Evolutionary conservation across 805 yeast genomes (phyloP).

Genomic region (Saturnispora quitensis): DNA sequence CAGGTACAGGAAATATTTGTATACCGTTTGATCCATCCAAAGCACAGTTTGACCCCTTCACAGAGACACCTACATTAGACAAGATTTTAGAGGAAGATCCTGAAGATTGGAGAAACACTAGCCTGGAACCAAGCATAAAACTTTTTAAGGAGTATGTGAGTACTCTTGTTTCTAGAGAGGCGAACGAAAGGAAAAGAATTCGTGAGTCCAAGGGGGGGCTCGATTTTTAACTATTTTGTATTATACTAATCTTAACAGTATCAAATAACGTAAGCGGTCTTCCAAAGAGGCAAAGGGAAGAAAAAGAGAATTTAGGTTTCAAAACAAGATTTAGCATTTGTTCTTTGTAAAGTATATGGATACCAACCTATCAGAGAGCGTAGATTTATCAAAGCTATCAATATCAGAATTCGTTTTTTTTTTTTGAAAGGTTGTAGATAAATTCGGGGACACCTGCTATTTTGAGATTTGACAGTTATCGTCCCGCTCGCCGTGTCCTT

Average conservation of each 20-base stretch:
- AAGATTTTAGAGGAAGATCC: slow-evolving; percentile 56
- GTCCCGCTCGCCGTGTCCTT: neutral
- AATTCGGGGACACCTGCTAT: slow-evolving; percentile 2
- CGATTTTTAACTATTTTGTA: neutral
- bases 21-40: slow-evolving; percentile 62
- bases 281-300: no score
- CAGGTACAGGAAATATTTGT: slow-evolving; percentile 91
- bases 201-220: slow-evolving; percentile 1
- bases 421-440: neutral
- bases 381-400: neutral
- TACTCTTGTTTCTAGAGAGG: slow-evolving; percentile 3
- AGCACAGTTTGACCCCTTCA: slow-evolving; percentile 62
- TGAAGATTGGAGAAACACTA: slow-evolving; percentile 52
- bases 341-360: no score
- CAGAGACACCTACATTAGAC: slow-evolving; percentile 63
- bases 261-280: neutral
- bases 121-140: slow-evolving; percentile 28
- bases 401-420: neutral
- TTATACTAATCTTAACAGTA: neutral
- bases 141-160: slow-evolving; percentile 7
- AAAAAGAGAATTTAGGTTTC: no score
- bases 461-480: neutral
- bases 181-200: neutral
- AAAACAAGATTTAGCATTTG: no score
- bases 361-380: neutral